phyloP scores from a whole-genome alignment of 2,329 filamentous ascomycete species.

The Shiraia sp. region DNA sequence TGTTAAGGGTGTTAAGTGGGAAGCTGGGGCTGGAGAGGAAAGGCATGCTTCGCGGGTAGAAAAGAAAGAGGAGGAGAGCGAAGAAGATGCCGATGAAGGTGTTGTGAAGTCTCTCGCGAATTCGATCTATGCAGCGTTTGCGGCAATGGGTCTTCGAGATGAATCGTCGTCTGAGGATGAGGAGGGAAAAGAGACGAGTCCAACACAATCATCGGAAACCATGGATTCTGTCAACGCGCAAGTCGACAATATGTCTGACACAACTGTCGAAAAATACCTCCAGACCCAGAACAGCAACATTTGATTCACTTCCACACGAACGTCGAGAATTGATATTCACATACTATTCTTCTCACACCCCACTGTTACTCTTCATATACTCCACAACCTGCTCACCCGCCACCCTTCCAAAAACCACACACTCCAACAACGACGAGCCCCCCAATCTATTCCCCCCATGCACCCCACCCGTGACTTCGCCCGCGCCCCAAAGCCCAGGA shows the following conservation, averaged over 20 bases:
- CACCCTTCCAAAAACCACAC: slow-evolving; percentile 65
- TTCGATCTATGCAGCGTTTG: slow-evolving; percentile 32
- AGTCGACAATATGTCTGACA: slow-evolving; percentile 31
- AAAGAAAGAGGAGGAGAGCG: slow-evolving; percentile 12
- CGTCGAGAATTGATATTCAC: no score
- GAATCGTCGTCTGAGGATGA: slow-evolving; percentile 26
- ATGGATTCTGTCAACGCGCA: slow-evolving; percentile 16
- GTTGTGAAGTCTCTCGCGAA: slow-evolving; percentile 23
- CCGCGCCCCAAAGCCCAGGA: slow-evolving; percentile 63
- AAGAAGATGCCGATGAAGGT: slow-evolving; percentile 12
- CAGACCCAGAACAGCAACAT: slow-evolving; percentile 20
- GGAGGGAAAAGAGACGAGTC: slow-evolving; percentile 2
- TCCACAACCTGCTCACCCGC: slow-evolving; percentile 49
- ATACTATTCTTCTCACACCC: not conserved
- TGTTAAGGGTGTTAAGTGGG: not conserved
- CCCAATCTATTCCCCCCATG: slow-evolving; percentile 67
- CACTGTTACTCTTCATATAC: slow-evolving; percentile 7
- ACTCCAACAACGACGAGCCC: slow-evolving; percentile 65
- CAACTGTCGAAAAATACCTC: slow-evolving; percentile 25
- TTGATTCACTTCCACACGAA: no score
- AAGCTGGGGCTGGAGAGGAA: not conserved
- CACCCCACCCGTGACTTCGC: slow-evolving; percentile 67
- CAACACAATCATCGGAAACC: slow-evolving; percentile 3
- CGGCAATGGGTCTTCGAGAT: slow-evolving; percentile 37
- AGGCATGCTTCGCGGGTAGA: not conserved